phyloP scores from a whole-genome alignment of 352 stramenopile species.

The Phytophthora citrophthora region DNA sequence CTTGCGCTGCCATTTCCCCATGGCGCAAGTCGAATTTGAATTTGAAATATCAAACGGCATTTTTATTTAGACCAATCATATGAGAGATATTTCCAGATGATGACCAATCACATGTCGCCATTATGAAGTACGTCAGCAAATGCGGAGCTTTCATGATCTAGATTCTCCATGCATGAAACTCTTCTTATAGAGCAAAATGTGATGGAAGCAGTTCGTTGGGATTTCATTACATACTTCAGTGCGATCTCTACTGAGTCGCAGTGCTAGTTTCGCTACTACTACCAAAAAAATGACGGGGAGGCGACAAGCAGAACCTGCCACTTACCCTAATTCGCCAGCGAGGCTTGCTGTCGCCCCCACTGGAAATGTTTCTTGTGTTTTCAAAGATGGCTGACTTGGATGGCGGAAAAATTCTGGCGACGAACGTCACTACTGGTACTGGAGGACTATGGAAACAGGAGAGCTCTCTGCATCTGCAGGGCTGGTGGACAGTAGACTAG shows the following conservation, averaged over 20 bases:
- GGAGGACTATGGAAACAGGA: slow-evolving; percentile 40
- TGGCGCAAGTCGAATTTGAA: slow-evolving; percentile 21
- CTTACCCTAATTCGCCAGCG: slow-evolving; percentile 24
- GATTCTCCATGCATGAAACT: not conserved
- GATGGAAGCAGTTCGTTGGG: slow-evolving; percentile 23
- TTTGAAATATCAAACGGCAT: slow-evolving; percentile 30
- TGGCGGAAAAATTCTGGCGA: slow-evolving; percentile 13
- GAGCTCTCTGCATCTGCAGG: slow-evolving; percentile 21
- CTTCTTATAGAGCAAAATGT: slow-evolving; percentile 5
- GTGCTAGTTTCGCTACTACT: slow-evolving; percentile 27
- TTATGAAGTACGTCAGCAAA: not conserved
- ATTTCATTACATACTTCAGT: slow-evolving; percentile 31
- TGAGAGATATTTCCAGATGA: too few species aligned
- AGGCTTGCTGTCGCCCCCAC: slow-evolving; percentile 8
- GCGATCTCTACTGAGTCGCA: slow-evolving; percentile 21
- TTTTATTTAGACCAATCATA: slow-evolving; percentile 27
- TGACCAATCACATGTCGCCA: slow-evolving; percentile 14
- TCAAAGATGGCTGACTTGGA: slow-evolving; percentile 14
- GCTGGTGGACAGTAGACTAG: slow-evolving; percentile 10
- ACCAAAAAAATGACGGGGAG: slow-evolving; percentile 19
- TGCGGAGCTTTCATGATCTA: too few species aligned
- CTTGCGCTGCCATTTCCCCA: slow-evolving; percentile 59
- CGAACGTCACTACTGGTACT: slow-evolving; percentile 41
- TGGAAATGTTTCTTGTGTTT: slow-evolving; percentile 21
- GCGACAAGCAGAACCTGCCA: slow-evolving; percentile 20